A percentile compares a stretch with the other conserved stretches of the same genome.
phyloP scores from a whole-genome alignment of 441 rosid genomes.

The Croton setiger region DNA sequence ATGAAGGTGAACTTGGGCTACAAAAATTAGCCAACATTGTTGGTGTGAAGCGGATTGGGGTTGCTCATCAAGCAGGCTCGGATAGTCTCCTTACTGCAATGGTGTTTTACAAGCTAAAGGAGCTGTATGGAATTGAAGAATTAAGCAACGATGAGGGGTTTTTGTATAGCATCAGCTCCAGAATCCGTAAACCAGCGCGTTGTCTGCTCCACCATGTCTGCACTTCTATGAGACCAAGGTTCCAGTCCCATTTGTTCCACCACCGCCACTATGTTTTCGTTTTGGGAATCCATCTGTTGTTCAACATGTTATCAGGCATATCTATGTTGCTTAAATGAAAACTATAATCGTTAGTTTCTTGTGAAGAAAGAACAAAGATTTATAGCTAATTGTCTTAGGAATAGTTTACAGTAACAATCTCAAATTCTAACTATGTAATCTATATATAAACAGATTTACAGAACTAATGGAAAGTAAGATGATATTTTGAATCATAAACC shows the following conservation, averaged over 20 bases:
- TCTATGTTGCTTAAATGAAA: too few relatives aligned
- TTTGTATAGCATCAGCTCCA: not conserved
- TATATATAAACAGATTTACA: too few relatives aligned
- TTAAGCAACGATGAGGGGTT: not conserved
- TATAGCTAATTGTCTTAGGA: too few relatives aligned
- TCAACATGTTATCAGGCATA: too few relatives aligned
- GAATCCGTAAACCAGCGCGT: not conserved
- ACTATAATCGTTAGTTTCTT: too few relatives aligned
- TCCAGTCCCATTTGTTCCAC: not conserved
- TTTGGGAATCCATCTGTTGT: too few relatives aligned
- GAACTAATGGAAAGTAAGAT: too few relatives aligned
- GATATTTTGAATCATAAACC: too few relatives aligned
- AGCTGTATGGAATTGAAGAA: not conserved
- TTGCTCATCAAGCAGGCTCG: slow-evolving; percentile 17
- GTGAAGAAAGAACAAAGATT: too few relatives aligned
- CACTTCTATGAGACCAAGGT: not conserved
- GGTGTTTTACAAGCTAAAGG: not conserved
- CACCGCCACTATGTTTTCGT: not conserved
- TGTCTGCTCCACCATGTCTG: not conserved
- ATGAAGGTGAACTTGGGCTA: slow-evolving; percentile 2
- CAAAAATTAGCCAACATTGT: slow-evolving; percentile 9
- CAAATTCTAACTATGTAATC: too few relatives aligned
- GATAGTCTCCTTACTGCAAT: slow-evolving; percentile 11
- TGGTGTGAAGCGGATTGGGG: slow-evolving; percentile 2
- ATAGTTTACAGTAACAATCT: too few relatives aligned